A percentile compares a stretch with the other conserved stretches of the same genome.
Evolutionary conservation across 2,329 filamentous ascomycete genomes (phyloP).

Genomic region (Aureobasidium vineae): DNA sequence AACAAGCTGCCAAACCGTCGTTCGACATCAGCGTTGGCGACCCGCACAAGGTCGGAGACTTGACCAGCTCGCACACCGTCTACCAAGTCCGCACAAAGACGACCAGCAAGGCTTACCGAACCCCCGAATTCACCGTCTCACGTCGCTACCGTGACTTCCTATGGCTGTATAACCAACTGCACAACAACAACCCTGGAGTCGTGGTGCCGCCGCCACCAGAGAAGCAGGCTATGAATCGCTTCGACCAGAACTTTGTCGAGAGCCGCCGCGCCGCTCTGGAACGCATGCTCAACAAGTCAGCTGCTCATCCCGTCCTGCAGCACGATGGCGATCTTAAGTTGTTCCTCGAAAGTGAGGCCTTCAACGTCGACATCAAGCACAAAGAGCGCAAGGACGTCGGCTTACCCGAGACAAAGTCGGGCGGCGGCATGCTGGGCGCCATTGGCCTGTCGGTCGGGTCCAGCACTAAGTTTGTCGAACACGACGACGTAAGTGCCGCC

Average conservation of each 20-base stretch:
- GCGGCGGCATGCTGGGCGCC: constrained; percentile 63
- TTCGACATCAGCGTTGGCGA: constrained; percentile 93
- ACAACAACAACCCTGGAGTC: constrained; percentile 90
- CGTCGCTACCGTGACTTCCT: constrained; percentile 94
- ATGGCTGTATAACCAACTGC: constrained; percentile 94
- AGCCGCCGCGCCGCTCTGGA: constrained; percentile 86
- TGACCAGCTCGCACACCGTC: constrained; percentile 96
- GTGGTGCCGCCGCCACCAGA: constrained; percentile 95
- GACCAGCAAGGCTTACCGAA: constrained; percentile 91
- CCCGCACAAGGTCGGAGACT: constrained; percentile 94
- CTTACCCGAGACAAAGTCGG: constrained; percentile 71
- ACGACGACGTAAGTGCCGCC: constrained; percentile 73
- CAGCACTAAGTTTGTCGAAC: constrained; percentile 85
- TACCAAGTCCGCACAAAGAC: constrained; percentile 97
- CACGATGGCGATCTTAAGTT: constrained; percentile 93
- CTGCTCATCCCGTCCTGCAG: constrained; percentile 83
- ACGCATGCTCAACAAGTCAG: constrained; percentile 97
- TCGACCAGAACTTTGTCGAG: constrained; percentile 96
- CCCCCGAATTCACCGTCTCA: constrained; percentile 89
- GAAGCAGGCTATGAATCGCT: constrained; percentile 94
- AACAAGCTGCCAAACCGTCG: constrained; percentile 87
- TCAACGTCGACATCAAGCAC: constrained; percentile 96
- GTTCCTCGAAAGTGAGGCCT: constrained; percentile 93
- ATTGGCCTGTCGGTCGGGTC: constrained; percentile 76
- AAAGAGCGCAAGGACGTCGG: constrained; percentile 80